Conservation (phyloP, 2,329 filamentous ascomycete genomes). For the Plenodomus tracheiphilus region DNA sequence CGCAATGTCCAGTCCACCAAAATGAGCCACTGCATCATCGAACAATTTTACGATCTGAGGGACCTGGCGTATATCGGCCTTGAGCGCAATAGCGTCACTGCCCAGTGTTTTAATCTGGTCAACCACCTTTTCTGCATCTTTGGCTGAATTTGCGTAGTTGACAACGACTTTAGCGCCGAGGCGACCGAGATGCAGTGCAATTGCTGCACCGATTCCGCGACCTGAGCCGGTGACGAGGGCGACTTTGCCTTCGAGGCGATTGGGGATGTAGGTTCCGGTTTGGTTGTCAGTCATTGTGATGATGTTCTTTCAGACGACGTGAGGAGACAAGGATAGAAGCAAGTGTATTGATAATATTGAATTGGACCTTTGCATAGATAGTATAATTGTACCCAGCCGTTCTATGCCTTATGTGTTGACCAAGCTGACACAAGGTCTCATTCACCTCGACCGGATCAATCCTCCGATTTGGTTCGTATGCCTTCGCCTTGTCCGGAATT, state of each 20-base stretch:
- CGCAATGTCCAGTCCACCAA: conserved; percentile 47
- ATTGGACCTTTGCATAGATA: too few relatives aligned
- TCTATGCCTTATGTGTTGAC: too few relatives aligned
- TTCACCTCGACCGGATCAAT: too few relatives aligned
- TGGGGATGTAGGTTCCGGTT: conserved; percentile 17
- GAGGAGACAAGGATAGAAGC: too few relatives aligned
- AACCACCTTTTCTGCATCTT: conserved; percentile 50
- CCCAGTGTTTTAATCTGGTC: conserved; percentile 47
- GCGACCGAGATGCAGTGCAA: conserved; percentile 64
- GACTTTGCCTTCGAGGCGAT: conserved; percentile 51
- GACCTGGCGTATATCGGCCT: conserved; percentile 57
- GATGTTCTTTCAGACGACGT: too few relatives aligned
- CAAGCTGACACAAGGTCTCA: too few relatives aligned
- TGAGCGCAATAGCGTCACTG: conserved; percentile 57
- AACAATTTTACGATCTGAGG: conserved; percentile 56
- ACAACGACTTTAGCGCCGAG: conserved; percentile 66
- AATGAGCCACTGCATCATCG: conserved; percentile 41
- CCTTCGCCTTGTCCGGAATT: too few relatives aligned
- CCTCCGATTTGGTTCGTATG: too few relatives aligned
- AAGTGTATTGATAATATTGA: too few relatives aligned
- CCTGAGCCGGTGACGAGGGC: conserved; percentile 63
- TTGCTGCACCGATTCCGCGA: conserved; percentile 65
- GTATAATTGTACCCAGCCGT: too few relatives aligned
- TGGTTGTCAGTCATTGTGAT: not conserved
- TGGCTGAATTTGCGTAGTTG: conserved; percentile 61